These are phyloP conservation scores for Eutypa lata DNA, from an alignment of 2,329 filamentous ascomycete species.

Conservation along the genomic window DNA sequence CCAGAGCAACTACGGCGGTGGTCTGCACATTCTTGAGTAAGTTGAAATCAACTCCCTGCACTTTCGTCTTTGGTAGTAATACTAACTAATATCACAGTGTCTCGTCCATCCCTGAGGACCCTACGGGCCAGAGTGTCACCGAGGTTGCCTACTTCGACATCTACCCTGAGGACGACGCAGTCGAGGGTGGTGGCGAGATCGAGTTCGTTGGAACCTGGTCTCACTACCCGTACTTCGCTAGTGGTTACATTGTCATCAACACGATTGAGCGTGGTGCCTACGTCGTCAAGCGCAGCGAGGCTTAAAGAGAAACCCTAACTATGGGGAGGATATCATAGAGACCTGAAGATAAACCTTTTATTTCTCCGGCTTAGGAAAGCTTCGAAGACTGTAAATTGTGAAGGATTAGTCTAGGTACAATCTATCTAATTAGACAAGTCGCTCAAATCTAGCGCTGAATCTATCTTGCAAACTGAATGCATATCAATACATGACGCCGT, in stretches of 20 bases:
- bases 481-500: conserved; percentile 4
- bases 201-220: conserved; percentile 39
- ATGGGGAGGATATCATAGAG: not conserved
- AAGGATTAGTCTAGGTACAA: not conserved
- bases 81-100: conserved; percentile 8
- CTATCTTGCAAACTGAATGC: too few species aligned
- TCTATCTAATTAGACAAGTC: not conserved
- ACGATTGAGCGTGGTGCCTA: conserved; percentile 45
- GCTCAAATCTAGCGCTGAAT: not conserved
- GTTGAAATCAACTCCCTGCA: not conserved
- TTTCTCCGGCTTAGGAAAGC: not conserved
- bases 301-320: not conserved
- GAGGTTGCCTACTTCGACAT: conserved; percentile 43
- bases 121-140: conserved; percentile 25
- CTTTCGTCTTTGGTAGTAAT: not conserved
- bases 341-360: not conserved
- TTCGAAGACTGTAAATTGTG: not conserved
- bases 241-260: conserved; percentile 42
- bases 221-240: conserved; percentile 40
- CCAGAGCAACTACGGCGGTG: conserved; percentile 43
- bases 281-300: conserved; percentile 32
- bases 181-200: conserved; percentile 27
- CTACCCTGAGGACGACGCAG: conserved; percentile 43
- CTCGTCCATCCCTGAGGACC: conserved; percentile 28
- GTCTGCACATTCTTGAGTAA: conserved; percentile 32